These are phyloP conservation scores for Dactylellina parvicollis DNA, from an alignment of 2,329 filamentous ascomycete species.

Conservation along the genomic window DNA sequence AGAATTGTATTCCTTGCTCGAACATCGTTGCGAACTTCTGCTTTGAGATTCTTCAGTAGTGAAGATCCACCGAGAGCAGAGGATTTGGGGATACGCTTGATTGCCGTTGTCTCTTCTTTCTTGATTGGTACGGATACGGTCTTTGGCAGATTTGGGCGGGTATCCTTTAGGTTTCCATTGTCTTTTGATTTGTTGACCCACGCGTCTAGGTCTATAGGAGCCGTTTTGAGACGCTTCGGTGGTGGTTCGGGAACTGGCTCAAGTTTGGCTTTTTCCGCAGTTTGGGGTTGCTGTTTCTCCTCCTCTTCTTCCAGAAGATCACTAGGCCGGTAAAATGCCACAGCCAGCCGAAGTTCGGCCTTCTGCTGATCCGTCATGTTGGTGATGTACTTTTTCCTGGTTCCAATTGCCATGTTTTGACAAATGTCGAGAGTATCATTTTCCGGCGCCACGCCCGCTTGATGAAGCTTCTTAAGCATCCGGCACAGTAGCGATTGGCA, in stretches of 20 bases:
- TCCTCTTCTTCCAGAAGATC: slow-evolving; percentile 63
- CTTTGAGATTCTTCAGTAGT: slow-evolving; percentile 34
- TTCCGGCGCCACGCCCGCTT: slow-evolving; percentile 72
- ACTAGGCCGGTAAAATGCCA: slow-evolving; percentile 63
- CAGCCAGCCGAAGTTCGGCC: slow-evolving; percentile 75
- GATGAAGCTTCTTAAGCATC: slow-evolving; percentile 81
- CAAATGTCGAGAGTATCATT: slow-evolving; percentile 70
- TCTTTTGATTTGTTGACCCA: slow-evolving; percentile 41
- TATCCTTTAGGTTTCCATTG: not conserved
- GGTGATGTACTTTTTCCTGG: slow-evolving; percentile 72
- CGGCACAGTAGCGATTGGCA: slow-evolving; percentile 85
- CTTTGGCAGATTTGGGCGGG: not conserved
- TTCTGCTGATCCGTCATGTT: slow-evolving; percentile 85
- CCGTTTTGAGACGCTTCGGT: slow-evolving; percentile 34
- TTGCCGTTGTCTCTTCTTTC: slow-evolving; percentile 5
- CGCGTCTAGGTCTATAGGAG: slow-evolving; percentile 14
- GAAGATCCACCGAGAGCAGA: slow-evolving; percentile 13
- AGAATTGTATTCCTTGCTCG: slow-evolving; percentile 31
- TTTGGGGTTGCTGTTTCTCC: not conserved
- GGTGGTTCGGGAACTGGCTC: slow-evolving; percentile 61
- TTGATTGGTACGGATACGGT: not conserved
- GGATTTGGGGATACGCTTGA: slow-evolving; percentile 16
- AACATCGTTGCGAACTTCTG: slow-evolving; percentile 38
- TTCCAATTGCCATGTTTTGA: slow-evolving; percentile 63
- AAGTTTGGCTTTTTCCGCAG: slow-evolving; percentile 64